Evolutionary conservation across 352 stramenopile species (phyloP).

Genomic region (Phytophthora vignae): DNA sequence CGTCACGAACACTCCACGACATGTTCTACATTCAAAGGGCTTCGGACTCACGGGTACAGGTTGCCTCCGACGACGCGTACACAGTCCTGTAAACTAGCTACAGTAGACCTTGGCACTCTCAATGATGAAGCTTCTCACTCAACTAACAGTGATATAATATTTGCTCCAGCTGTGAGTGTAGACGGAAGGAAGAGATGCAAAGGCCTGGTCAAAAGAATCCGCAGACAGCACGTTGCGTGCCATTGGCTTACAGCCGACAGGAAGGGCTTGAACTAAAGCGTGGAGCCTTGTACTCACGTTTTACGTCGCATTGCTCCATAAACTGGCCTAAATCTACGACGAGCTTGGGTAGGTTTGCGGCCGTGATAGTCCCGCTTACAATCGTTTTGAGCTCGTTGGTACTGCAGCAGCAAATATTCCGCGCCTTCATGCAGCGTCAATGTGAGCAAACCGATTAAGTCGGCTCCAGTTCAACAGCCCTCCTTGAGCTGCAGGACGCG

Average conservation of each 20-base stretch:
- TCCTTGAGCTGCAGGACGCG: constrained; percentile 50
- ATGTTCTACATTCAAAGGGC: constrained; percentile 39
- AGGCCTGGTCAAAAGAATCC: neutral
- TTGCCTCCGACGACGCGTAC: constrained; percentile 21
- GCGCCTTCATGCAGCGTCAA: constrained; percentile 52
- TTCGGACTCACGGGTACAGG: constrained; percentile 18
- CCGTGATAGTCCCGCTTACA: neutral
- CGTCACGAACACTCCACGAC: constrained; percentile 35
- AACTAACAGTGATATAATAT: neutral
- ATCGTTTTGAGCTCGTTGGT: neutral
- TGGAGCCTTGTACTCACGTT: neutral
- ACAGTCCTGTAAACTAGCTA: constrained; percentile 29
- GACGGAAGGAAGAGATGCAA: neutral
- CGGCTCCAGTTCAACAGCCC: constrained; percentile 69
- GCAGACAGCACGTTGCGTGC: neutral
- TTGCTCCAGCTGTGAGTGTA: too few species aligned
- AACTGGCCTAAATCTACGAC: neutral
- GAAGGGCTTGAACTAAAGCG: neutral
- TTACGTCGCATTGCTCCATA: neutral
- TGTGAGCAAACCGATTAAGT: constrained; percentile 53
- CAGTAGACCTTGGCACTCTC: neutral
- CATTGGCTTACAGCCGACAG: neutral
- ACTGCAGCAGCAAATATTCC: constrained; percentile 63
- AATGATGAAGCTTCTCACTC: constrained; percentile 10
- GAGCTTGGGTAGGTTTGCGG: neutral